Base-by-base conservation (phyloP, 108 stramenopile genomes). In the Cyclostephanos tholiformis region DNA sequence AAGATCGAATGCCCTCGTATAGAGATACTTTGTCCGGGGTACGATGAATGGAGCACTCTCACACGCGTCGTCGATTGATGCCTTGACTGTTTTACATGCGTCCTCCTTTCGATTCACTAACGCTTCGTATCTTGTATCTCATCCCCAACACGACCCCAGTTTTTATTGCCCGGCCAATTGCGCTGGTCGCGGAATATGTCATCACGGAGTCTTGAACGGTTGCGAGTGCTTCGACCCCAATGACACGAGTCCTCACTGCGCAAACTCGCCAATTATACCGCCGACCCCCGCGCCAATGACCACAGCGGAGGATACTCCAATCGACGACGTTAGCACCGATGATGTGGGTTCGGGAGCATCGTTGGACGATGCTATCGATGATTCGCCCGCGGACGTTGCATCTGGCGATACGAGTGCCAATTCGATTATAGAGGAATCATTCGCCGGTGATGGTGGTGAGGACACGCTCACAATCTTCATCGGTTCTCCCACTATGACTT, bases 161-260 rank as follows among this genome's bases (percentile, higher is more conserved):
- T 65, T 39, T 16, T 75, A 52, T 44, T 76, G 75, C 41, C 75
- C 75, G 38, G 69, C 68, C 11, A 76, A 69, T 64, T 76, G 75
- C 29, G 52, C 75, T 16, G 75, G 75, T n/a, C 68, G 75, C 30
- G 75, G 75, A 20, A 39, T 46, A 25, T 76, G 75, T 36, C 50
- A 26, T 10, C 68, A 71, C 46, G 36, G 59, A 2, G 43, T 44
- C 27, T 67, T 69, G 12, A 63, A 74, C 36, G 72, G 75, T 0
- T 76, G 75, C 39, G 22, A 76, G 17, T 76, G 75, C 52, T 76
- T 66, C 44, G 51, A 65, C 55, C 43, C 56, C 7, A 36, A 14
- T 22, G 75, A 76, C 44, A 29, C 68, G 16, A 70, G 62, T 38
- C 58, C 68, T 19, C 3, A 19, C 26, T 76, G 75, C 49, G 35